phyloP scores from a whole-genome alignment of 345 rosid genomes.

The Eucalyptus erythrocorys region DNA sequence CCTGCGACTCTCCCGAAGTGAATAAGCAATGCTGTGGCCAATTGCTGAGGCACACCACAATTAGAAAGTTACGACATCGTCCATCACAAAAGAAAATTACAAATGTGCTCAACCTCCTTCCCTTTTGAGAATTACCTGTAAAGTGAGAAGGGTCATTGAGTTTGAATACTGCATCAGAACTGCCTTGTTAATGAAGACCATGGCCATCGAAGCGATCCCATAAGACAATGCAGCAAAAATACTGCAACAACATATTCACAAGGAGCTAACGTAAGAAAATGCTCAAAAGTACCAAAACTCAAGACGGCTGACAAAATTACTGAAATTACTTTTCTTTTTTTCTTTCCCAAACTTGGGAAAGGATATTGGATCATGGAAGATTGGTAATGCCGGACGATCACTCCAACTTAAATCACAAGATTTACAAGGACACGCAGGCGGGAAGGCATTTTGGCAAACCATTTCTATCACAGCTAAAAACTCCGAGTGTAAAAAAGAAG shows the following conservation, averaged over 20 bases:
- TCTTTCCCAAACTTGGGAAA: background rate
- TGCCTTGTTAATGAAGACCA: slow-evolving; percentile 97
- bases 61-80: background rate
- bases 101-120: background rate
- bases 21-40: slow-evolving; percentile 77
- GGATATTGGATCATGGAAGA: background rate
- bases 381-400: background rate
- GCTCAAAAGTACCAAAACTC: background rate
- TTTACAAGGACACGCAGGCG: background rate
- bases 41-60: slow-evolving; percentile 48
- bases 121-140: slow-evolving; percentile 43
- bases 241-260: slow-evolving; percentile 19
- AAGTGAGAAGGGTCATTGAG: slow-evolving; percentile 80
- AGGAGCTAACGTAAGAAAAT: background rate
- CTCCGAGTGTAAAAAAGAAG: background rate
- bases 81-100: background rate
- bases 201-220: slow-evolving; percentile 94
- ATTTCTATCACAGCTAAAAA: background rate
- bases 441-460: background rate
- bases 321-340: background rate
- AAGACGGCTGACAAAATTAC: background rate
- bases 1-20: slow-evolving; percentile 62
- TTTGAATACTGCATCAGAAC: slow-evolving; percentile 75
- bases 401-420: background rate
- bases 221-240: slow-evolving; percentile 71